Conservation (phyloP, 73 alveolate species). For the Symbiodinium natans region DNA sequence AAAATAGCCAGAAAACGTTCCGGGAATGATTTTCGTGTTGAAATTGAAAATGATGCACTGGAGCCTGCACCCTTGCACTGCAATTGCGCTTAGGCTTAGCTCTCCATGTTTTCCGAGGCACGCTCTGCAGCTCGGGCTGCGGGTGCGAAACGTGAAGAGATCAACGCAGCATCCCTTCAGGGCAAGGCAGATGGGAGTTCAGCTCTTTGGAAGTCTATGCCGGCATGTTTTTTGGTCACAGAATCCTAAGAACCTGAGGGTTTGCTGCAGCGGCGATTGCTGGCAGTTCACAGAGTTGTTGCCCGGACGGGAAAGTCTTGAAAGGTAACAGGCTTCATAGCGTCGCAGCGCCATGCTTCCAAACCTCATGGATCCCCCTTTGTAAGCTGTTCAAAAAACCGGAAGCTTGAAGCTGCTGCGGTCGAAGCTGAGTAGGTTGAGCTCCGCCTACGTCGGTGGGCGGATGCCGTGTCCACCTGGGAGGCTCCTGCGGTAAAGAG, state of each 20-base stretch:
- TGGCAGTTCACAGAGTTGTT: no score
- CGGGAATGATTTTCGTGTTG: no score
- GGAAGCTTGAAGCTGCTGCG: neutral
- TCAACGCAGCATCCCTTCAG: conserved; percentile 51
- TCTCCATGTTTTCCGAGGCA: no score
- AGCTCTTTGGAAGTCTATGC: neutral
- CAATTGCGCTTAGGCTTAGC: no score
- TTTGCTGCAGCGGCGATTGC: neutral
- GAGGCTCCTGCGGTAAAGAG: no score
- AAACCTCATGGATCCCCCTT: no score
- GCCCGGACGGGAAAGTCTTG: neutral
- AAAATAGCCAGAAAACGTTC: no score
- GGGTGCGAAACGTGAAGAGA: conserved; percentile 50
- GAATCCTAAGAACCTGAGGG: neutral
- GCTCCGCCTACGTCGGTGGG: conserved; percentile 52
- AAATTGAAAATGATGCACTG: no score
- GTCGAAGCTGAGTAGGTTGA: conserved; percentile 8
- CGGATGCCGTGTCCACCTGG: conserved; percentile 41
- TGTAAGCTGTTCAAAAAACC: no score
- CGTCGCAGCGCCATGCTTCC: no score
- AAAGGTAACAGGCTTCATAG: no score
- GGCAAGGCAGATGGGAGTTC: conserved; percentile 37
- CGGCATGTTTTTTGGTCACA: neutral
- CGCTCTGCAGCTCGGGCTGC: neutral
- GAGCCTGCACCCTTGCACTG: no score